phyloP scores from a whole-genome alignment of 2,329 filamentous ascomycete species.

The Aspergillus intermedius region DNA sequence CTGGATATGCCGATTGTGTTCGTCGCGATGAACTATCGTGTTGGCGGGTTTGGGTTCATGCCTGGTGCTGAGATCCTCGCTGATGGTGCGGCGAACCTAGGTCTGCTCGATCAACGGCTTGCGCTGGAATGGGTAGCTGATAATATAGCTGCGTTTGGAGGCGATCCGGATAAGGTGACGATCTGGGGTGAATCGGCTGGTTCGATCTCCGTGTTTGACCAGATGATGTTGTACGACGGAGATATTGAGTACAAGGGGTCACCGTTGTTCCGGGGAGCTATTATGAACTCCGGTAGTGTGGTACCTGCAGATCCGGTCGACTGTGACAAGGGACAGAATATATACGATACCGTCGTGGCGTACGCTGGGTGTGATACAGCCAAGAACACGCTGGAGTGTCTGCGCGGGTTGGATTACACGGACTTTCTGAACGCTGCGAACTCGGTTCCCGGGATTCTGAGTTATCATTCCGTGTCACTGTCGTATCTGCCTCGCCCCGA shows the following conservation, averaged over 20 bases:
- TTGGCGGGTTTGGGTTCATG: constrained; percentile 68
- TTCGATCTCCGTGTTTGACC: constrained; percentile 66
- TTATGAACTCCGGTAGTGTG: constrained; percentile 68
- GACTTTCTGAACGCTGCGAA: constrained; percentile 57
- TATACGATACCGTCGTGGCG: constrained; percentile 44
- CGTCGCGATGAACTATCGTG: constrained; percentile 71
- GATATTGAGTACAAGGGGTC: constrained; percentile 68
- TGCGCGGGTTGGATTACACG: constrained; percentile 42
- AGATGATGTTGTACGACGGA: constrained; percentile 68
- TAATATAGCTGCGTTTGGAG: constrained; percentile 71
- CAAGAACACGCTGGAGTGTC: constrained; percentile 42
- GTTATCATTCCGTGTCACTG: constrained; percentile 62
- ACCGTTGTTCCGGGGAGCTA: constrained; percentile 66
- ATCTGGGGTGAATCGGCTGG: constrained; percentile 72
- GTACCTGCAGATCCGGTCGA: constrained; percentile 60
- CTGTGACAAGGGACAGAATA: constrained; percentile 56
- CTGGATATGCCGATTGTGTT: constrained; percentile 62
- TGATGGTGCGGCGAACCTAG: constrained; percentile 64
- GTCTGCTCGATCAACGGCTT: constrained; percentile 65
- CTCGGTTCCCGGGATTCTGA: constrained; percentile 61
- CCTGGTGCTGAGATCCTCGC: constrained; percentile 60
- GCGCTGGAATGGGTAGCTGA: constrained; percentile 71
- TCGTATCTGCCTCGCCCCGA: constrained; percentile 72
- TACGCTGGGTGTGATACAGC: constrained; percentile 41
- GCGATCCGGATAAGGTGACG: constrained; percentile 70